phyloP scores from a whole-genome alignment of 2,329 filamentous ascomycete species.

The Ilyonectria mors-panacis region DNA sequence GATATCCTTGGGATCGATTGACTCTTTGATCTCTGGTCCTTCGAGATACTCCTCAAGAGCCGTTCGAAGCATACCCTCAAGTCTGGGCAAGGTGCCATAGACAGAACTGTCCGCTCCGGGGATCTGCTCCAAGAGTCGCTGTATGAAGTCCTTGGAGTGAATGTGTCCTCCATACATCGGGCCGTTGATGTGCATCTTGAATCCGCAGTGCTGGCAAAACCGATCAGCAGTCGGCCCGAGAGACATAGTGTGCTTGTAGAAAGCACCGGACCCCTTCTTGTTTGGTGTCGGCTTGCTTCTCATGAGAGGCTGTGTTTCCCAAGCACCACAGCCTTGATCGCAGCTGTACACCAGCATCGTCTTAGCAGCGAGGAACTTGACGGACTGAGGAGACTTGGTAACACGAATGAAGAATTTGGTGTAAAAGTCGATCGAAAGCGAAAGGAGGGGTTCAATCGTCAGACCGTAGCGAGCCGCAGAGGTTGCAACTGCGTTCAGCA shows the following conservation, averaged over 20 bases:
- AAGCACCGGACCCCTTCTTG: constrained; percentile 78
- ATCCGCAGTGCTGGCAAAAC: constrained; percentile 86
- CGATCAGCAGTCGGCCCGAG: constrained; percentile 77
- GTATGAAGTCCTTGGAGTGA: constrained; percentile 87
- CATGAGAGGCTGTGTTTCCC: constrained; percentile 85
- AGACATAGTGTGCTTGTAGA: constrained; percentile 84
- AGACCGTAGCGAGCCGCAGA: constrained; percentile 89
- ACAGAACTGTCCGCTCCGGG: constrained; percentile 75
- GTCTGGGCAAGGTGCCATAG: constrained; percentile 85
- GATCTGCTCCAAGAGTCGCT: constrained; percentile 81
- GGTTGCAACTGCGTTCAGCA: constrained; percentile 85
- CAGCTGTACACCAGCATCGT: constrained; percentile 96
- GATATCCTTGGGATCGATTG: constrained; percentile 57
- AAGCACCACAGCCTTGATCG: constrained; percentile 91
- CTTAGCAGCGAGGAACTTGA: constrained; percentile 92
- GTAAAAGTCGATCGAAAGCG: constrained; percentile 97
- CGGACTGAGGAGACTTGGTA: constrained; percentile 82
- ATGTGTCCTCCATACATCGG: constrained; percentile 96
- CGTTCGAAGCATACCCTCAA: constrained; percentile 92
- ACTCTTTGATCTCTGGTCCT: constrained; percentile 53
- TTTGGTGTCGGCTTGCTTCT: constrained; percentile 76
- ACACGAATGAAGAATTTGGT: constrained; percentile 90
- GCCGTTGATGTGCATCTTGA: constrained; percentile 88
- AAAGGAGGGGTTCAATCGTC: constrained; percentile 90
- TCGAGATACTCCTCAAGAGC: constrained; percentile 81